Percentiles rank a stretch among this genome's conserved stretches.
These are phyloP conservation scores for Akanthomyces lecanii DNA, from an alignment of 2,329 filamentous ascomycete species.

Conservation along the genomic window DNA sequence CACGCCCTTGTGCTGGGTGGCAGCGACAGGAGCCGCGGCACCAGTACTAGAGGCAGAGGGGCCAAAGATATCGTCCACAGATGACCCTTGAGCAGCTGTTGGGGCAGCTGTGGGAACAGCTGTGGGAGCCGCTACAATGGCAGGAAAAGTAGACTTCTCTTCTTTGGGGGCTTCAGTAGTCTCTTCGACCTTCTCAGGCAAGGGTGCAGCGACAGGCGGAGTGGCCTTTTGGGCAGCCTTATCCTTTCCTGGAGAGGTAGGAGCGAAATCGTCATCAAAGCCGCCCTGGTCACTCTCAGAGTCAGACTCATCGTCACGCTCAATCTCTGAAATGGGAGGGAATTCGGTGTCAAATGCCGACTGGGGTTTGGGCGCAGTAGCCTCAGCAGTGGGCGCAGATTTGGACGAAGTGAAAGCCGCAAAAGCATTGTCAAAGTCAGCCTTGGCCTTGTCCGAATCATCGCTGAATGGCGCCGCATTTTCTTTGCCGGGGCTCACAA, in stretches of 20 bases:
- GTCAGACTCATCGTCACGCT: constrained; percentile 75
- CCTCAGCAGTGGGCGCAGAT: constrained; percentile 40
- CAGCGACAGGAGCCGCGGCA: constrained; percentile 27
- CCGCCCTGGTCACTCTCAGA: constrained; percentile 73
- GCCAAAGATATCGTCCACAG: constrained; percentile 42
- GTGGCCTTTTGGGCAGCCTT: constrained; percentile 20
- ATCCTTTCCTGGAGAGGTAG: constrained; percentile 48
- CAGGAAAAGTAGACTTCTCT: constrained; percentile 31
- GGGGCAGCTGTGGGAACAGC: constrained; percentile 10
- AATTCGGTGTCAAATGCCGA: constrained; percentile 71
- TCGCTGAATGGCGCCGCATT: constrained; percentile 44
- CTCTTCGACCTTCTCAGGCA: background rate
- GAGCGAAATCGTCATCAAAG: constrained; percentile 90
- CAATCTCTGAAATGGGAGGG: constrained; percentile 85
- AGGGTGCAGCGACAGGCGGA: background rate
- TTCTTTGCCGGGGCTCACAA: constrained; percentile 13
- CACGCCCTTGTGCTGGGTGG: constrained; percentile 40
- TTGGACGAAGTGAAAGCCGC: constrained; percentile 62
- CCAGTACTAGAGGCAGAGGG: constrained; percentile 23
- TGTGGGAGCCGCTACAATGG: constrained; percentile 23
- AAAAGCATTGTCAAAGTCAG: constrained; percentile 83
- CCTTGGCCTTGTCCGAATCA: constrained; percentile 61
- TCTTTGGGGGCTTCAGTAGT: constrained; percentile 27
- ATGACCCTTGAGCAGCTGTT: constrained; percentile 21
- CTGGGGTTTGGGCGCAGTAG: constrained; percentile 40